A percentile compares a stretch with the other conserved stretches of the same genome.
phyloP scores from a whole-genome alignment of 2,329 filamentous ascomycete species.

The Arthrinium puccinioides region DNA sequence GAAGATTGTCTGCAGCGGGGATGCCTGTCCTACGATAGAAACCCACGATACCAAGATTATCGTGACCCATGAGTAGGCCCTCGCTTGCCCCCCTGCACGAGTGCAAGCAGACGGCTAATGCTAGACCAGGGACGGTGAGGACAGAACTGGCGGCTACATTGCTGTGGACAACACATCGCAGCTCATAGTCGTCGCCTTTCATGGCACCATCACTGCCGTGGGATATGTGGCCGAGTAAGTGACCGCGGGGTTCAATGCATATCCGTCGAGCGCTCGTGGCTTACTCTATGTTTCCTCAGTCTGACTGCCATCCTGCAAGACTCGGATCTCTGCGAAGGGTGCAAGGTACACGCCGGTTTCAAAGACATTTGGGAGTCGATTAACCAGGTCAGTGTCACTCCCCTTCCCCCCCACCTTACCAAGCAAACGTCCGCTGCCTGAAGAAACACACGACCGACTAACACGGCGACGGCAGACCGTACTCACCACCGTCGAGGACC shows the following conservation, averaged over 20 bases:
- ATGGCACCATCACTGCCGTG: conserved; percentile 8
- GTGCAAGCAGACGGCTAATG: neutral
- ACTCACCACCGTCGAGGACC: conserved; percentile 8
- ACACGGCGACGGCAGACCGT: conserved; percentile 9
- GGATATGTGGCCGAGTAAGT: conserved; percentile 10
- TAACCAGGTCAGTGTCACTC: no score
- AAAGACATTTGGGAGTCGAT: conserved; percentile 10
- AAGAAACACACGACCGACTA: neutral
- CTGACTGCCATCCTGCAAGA: conserved; percentile 7
- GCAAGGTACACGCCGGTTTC: conserved; percentile 19
- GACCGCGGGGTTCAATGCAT: neutral
- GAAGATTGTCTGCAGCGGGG: conserved; percentile 8
- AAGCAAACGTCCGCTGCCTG: neutral
- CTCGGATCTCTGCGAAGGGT: conserved; percentile 8
- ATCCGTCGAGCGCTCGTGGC: neutral
- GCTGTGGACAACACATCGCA: conserved; percentile 11
- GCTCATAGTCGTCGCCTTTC: conserved; percentile 12
- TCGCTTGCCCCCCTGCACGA: neutral
- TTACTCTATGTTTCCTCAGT: neutral
- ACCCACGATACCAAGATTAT: conserved; percentile 7
- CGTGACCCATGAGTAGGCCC: conserved; percentile 8
- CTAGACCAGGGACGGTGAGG: conserved; percentile 2
- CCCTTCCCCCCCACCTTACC: neutral
- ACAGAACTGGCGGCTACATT: conserved; percentile 12
- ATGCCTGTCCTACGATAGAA: conserved; percentile 12